These are phyloP conservation scores for Rhytidhysteron rufulum DNA, from an alignment of 2,329 filamentous ascomycete genomes.

Conservation along the genomic window DNA sequence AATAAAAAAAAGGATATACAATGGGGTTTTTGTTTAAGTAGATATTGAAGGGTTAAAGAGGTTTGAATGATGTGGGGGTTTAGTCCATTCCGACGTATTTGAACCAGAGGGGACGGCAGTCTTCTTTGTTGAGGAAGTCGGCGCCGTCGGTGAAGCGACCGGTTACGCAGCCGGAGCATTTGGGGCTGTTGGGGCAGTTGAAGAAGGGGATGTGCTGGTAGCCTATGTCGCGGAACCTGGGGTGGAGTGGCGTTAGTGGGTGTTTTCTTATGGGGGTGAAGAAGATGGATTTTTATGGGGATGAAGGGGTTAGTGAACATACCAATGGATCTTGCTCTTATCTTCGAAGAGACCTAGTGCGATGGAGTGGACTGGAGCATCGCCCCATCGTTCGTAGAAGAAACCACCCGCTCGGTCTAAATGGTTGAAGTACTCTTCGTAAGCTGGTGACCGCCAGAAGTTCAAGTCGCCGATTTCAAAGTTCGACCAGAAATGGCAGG, in stretches of 20 bases:
- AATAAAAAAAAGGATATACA: too few relatives aligned
- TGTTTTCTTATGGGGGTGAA: constrained; percentile 1
- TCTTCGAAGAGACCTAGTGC: constrained; percentile 91
- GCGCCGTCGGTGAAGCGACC: constrained; percentile 89
- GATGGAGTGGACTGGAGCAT: constrained; percentile 94
- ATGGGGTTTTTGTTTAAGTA: too few relatives aligned
- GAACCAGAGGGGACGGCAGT: constrained; percentile 96
- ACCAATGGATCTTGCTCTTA: constrained; percentile 88
- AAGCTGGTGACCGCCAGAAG: constrained; percentile 86
- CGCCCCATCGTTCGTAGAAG: constrained; percentile 98
- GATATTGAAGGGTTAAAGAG: background rate
- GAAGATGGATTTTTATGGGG: too few relatives aligned
- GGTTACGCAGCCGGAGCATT: constrained; percentile 82
- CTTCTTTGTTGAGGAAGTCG: constrained; percentile 78
- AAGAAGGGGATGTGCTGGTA: constrained; percentile 99
- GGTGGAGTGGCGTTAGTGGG: constrained; percentile 1
- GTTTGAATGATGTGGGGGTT: background rate
- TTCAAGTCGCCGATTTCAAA: constrained; percentile 93
- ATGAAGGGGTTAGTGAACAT: too few relatives aligned
- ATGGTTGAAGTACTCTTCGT: constrained; percentile 95
- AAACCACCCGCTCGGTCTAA: constrained; percentile 92
- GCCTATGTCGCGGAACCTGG: constrained; percentile 96
- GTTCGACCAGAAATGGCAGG: constrained; percentile 99
- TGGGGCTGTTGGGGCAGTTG: constrained; percentile 96
- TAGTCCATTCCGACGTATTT: constrained; percentile 83